A percentile compares a stretch with the other conserved stretches of the same genome.
These are phyloP conservation scores for Pseudonitzschia multiseries DNA, from an alignment of 108 stramenopile species.

Conservation along the genomic window DNA sequence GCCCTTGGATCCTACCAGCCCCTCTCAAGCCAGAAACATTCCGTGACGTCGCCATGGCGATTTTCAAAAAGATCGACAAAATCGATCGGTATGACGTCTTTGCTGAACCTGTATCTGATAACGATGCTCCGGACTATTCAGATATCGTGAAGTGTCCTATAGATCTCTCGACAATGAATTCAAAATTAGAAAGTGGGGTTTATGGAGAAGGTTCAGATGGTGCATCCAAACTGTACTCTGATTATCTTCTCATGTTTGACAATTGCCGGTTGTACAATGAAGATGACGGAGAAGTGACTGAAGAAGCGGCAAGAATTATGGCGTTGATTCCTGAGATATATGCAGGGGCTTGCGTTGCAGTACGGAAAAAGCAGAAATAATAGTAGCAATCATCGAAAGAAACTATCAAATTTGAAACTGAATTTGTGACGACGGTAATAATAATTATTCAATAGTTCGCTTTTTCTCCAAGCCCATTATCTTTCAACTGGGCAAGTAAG, in stretches of 20 bases:
- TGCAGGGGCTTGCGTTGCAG: conserved; percentile 36
- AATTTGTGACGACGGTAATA: neutral
- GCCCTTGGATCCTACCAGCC: conserved; percentile 66
- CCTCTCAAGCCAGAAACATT: conserved; percentile 43
- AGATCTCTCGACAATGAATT: conserved; percentile 68
- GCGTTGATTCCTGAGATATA: conserved; percentile 60
- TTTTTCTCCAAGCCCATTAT: conserved; percentile 18
- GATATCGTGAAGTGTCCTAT: conserved; percentile 70
- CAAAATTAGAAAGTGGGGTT: conserved; percentile 64
- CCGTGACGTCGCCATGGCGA: conserved; percentile 60
- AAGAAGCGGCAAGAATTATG: conserved; percentile 67
- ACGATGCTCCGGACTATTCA: conserved; percentile 71
- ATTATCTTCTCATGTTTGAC: conserved; percentile 73
- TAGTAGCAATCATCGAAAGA: neutral
- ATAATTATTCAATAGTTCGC: neutral
- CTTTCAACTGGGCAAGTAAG: conserved; percentile 8
- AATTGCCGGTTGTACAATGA: conserved; percentile 74
- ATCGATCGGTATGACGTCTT: conserved; percentile 71
- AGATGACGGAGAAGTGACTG: conserved; percentile 61
- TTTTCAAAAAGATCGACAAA: conserved; percentile 50
- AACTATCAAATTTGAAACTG: neutral
- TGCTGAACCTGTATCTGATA: conserved; percentile 65
- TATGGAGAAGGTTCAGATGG: conserved; percentile 75
- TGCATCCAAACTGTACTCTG: conserved; percentile 54
- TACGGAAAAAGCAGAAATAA: conserved; percentile 30